Conservation (phyloP, 2,329 filamentous ascomycete genomes). For the Aspergillus floridensis region DNA sequence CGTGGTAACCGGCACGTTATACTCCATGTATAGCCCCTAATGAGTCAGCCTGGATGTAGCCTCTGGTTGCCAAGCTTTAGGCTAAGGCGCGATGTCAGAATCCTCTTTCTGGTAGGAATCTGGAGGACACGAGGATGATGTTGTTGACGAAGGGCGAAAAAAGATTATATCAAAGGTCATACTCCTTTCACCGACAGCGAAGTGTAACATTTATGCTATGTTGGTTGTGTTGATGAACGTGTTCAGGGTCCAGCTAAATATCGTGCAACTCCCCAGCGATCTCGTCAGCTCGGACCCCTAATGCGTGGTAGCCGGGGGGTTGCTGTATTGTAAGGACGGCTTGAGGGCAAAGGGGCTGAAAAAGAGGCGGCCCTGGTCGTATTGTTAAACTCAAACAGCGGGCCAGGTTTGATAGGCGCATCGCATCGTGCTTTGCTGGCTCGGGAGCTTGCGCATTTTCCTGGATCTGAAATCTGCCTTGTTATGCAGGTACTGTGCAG, state of each 20-base stretch:
- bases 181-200: background rate
- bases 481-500: background rate
- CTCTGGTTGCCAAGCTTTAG: conserved; percentile 7
- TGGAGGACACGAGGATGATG: background rate
- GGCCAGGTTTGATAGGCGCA: background rate
- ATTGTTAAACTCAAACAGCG: background rate
- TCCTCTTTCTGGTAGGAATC: background rate
- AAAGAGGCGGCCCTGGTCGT: background rate
- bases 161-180: too few species aligned
- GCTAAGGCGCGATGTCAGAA: background rate
- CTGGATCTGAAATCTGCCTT: background rate
- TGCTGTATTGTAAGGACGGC: background rate
- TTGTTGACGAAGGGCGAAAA: background rate
- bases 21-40: background rate
- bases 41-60: conserved; percentile 1
- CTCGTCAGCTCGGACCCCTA: background rate
- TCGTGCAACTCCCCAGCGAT: background rate
- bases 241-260: background rate
- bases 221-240: background rate
- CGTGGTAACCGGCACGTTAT: background rate
- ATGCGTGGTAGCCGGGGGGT: background rate
- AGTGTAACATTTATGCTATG: background rate
- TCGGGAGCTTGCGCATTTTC: background rate
- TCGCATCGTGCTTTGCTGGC: background rate
- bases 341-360: conserved; percentile 3